Percentiles rank a stretch among this genome's conserved stretches.
Evolutionary conservation across 2,329 filamentous ascomycete species (phyloP).

Genomic region (Diplodia seriata): DNA sequence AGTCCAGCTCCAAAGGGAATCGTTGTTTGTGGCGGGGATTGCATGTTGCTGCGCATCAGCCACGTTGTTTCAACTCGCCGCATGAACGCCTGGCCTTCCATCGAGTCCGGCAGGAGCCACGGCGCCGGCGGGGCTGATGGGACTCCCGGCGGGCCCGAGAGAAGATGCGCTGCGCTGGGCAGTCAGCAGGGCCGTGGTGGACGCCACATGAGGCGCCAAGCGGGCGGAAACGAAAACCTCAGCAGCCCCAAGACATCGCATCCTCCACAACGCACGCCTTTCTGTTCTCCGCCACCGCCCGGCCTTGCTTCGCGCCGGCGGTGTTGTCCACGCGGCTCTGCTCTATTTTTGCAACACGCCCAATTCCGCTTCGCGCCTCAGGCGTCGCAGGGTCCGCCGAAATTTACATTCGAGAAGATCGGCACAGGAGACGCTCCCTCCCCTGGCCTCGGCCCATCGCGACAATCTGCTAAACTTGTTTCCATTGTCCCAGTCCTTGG

Average conservation of each 20-base stretch:
- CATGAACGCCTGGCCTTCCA: not conserved
- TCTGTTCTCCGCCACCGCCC: not conserved
- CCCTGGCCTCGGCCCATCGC: slow-evolving; percentile 9
- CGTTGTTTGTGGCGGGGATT: not conserved
- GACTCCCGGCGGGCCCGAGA: too few relatives aligned
- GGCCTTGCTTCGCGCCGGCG: not conserved
- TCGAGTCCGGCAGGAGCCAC: too few relatives aligned
- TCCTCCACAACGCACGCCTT: not conserved
- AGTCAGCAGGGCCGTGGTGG: too few relatives aligned
- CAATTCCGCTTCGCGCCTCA: not conserved
- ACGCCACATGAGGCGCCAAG: too few relatives aligned
- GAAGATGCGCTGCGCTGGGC: too few relatives aligned
- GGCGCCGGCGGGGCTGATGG: too few relatives aligned
- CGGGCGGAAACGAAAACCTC: too few relatives aligned
- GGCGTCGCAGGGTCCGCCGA: not conserved
- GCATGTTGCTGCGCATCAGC: not conserved
- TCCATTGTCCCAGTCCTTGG: too few relatives aligned
- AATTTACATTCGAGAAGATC: slow-evolving; percentile 9
- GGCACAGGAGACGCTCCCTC: slow-evolving; percentile 7
- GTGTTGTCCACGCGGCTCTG: slow-evolving; percentile 8
- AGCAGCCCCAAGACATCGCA: not conserved
- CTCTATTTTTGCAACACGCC: slow-evolving; percentile 11
- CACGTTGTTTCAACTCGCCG: not conserved
- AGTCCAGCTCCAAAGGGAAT: too few relatives aligned
- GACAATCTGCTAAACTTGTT: slow-evolving; percentile 1